Evolutionary conservation across 768 basidiomycete species (phyloP).

Genomic region (Pholiota molesta): DNA sequence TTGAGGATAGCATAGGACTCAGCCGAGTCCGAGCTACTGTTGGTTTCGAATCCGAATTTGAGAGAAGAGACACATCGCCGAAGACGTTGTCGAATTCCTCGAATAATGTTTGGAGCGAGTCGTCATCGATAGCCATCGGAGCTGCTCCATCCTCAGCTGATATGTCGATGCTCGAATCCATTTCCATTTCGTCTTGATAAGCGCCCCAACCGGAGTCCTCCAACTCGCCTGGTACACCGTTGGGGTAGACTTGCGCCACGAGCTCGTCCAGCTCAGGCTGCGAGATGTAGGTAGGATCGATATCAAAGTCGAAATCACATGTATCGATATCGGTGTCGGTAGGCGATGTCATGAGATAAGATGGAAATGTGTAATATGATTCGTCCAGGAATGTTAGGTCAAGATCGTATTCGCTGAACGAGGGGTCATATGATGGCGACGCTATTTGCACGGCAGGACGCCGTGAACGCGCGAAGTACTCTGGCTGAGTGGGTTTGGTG

Average conservation of each 20-base stretch:
- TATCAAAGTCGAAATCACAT: neutral
- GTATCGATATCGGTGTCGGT: neutral
- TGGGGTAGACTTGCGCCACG: neutral
- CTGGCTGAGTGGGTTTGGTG: conserved; percentile 6
- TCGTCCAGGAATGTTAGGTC: neutral
- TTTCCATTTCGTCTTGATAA: neutral
- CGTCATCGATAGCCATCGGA: neutral
- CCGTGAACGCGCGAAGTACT: conserved; percentile 5
- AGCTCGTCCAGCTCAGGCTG: neutral
- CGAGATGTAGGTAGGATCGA: neutral
- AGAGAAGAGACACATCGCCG: neutral
- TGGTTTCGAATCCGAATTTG: neutral
- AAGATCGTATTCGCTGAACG: neutral
- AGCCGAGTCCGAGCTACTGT: neutral
- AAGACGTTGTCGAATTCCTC: neutral
- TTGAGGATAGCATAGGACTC: neutral
- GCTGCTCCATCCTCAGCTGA: neutral
- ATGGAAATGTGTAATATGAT: neutral
- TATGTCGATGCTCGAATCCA: neutral
- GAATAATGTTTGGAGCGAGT: neutral
- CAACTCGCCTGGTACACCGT: neutral
- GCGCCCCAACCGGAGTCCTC: neutral
- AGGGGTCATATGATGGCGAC: neutral
- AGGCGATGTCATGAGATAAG: conserved; percentile 1
- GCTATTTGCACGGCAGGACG: neutral